Percentiles rank a stretch among this genome's conserved stretches.
Conservation (phyloP, 768 basidiomycete genomes). For the Tephrocybe sp. region DNA sequence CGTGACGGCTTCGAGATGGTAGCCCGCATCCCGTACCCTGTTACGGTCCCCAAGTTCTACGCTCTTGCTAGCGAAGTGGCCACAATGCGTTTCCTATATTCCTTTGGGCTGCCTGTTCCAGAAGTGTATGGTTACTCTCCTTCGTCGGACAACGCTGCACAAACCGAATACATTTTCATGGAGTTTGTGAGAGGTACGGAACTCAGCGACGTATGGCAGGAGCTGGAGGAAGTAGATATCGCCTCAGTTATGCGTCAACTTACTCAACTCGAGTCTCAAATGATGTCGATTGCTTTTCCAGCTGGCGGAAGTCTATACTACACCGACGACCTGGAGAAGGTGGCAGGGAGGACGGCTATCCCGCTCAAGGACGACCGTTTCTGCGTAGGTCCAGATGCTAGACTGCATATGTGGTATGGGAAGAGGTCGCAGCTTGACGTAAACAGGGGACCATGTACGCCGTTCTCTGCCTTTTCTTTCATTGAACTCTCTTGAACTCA, state of each 20-base stretch:
- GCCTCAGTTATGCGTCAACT: neutral
- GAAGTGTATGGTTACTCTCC: constrained; percentile 5
- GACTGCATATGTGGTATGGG: neutral
- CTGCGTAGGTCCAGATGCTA: neutral
- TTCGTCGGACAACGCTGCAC: constrained; percentile 4
- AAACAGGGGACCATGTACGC: neutral
- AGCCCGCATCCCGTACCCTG: constrained; percentile 1
- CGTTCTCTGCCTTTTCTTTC: constrained; percentile 18
- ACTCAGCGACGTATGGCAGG: neutral
- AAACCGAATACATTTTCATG: constrained; percentile 5
- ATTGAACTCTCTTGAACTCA: neutral
- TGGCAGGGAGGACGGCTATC: no score
- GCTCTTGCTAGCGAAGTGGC: constrained; percentile 27
- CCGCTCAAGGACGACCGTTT: no score
- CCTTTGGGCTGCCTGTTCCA: constrained; percentile 6
- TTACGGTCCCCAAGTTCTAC: constrained; percentile 22
- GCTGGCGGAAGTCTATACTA: no score
- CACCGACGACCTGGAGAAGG: neutral
- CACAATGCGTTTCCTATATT: constrained; percentile 23
- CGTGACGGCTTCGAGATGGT: constrained; percentile 2
- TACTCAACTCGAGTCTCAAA: constrained; percentile 39
- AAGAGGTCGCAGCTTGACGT: neutral
- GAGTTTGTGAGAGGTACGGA: neutral
- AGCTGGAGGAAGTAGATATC: neutral
- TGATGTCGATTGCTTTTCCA: no score